phyloP scores from a whole-genome alignment of 2,329 filamentous ascomycete genomes.

The Aspergillus floridensis region DNA sequence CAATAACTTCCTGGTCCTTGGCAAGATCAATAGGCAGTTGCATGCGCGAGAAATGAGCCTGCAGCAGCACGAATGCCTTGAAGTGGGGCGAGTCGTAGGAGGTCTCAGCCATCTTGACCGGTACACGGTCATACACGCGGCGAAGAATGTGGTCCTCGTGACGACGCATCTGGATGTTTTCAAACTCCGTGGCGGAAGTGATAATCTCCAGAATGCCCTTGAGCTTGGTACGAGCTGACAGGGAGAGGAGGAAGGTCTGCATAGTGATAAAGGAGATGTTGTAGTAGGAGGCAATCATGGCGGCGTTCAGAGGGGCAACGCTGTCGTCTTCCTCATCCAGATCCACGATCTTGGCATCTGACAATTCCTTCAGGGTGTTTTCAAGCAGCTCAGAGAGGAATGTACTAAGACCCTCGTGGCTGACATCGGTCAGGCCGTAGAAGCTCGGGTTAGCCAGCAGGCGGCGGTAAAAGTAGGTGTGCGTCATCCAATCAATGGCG shows the following conservation, averaged over 20 bases:
- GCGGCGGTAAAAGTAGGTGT: conserved; percentile 96
- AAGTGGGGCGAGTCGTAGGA: conserved; percentile 94
- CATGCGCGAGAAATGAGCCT: conserved; percentile 97
- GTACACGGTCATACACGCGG: conserved; percentile 89
- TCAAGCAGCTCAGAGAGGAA: conserved; percentile 95
- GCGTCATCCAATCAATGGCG: conserved; percentile 97
- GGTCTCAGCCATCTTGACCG: conserved; percentile 88
- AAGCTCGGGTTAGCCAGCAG: conserved; percentile 94
- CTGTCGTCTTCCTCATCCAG: conserved; percentile 91
- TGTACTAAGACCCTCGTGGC: conserved; percentile 87
- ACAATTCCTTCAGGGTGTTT: conserved; percentile 82
- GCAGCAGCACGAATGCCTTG: conserved; percentile 94
- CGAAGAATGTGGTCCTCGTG: conserved; percentile 86
- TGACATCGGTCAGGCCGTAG: conserved; percentile 84
- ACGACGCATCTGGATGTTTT: conserved; percentile 87
- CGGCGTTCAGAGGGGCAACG: conserved; percentile 85
- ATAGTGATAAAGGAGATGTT: conserved; percentile 99
- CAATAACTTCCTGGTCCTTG: conserved; percentile 88
- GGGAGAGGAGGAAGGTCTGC: conserved; percentile 94
- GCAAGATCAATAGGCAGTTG: conserved; percentile 91
- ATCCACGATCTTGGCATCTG: conserved; percentile 92
- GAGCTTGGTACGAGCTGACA: conserved; percentile 84
- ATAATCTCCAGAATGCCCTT: conserved; percentile 97
- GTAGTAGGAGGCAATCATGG: conserved; percentile 98
- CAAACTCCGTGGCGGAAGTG: conserved; percentile 94